Evolutionary conservation across 2,329 filamentous ascomycete genomes (phyloP).

Genomic region (Fusarium domesticum): DNA sequence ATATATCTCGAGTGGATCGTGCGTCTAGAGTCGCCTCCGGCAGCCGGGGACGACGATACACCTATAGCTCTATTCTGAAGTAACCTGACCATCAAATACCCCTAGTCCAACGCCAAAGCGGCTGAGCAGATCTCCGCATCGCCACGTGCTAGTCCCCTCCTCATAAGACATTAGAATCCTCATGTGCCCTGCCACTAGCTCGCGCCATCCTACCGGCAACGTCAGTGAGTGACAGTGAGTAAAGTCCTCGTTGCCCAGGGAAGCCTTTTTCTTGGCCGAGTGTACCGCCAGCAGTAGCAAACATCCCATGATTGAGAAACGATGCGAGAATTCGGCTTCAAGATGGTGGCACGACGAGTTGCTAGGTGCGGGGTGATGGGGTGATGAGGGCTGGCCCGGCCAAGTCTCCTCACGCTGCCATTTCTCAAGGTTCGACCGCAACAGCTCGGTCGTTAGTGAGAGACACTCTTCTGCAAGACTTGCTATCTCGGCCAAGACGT

Average conservation of each 20-base stretch:
- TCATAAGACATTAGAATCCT: background rate
- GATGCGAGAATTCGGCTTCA: conserved; percentile 1
- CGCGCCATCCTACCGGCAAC: background rate
- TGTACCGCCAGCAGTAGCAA: background rate
- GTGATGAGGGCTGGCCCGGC: background rate
- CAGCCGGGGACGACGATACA: background rate
- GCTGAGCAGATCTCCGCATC: background rate
- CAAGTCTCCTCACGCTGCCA: background rate
- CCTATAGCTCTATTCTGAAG: background rate
- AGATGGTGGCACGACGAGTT: background rate
- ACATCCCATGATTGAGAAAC: background rate
- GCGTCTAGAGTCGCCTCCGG: background rate
- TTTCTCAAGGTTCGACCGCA: background rate
- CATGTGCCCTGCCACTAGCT: background rate
- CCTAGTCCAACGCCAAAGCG: background rate
- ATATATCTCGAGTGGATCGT: conserved; percentile 2
- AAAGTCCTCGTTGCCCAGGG: background rate
- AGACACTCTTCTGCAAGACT: background rate
- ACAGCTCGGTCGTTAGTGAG: background rate
- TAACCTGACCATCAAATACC: too few relatives aligned
- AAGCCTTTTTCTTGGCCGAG: background rate
- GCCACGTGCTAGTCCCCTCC: background rate
- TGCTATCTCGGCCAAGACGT: background rate
- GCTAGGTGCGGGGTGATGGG: background rate
- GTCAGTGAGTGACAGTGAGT: background rate